Evolutionary conservation across 305 asterid species (phyloP).

Genomic region (Fraxinus baroniana): DNA sequence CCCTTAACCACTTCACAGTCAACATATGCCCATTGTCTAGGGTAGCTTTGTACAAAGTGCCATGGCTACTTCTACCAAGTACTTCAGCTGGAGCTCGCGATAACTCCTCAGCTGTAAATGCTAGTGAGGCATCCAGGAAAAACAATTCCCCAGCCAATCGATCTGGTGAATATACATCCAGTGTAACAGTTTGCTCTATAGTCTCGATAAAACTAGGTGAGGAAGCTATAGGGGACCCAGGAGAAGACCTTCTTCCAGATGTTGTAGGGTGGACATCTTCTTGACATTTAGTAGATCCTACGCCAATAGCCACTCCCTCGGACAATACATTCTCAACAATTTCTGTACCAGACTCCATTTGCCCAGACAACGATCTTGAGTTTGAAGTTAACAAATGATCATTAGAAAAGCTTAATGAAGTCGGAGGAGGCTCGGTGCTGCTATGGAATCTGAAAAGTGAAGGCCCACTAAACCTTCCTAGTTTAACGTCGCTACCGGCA

Average conservation of each 20-base stretch:
- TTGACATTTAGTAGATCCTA: conserved; percentile 23
- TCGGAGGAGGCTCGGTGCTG: conserved; percentile 55
- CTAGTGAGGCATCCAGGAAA: conserved; percentile 66
- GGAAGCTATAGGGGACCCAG: conserved; percentile 71
- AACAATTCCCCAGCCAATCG: conserved; percentile 82
- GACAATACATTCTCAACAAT: conserved; percentile 55
- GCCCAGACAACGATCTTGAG: conserved; percentile 66
- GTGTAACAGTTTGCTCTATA: conserved; percentile 53
- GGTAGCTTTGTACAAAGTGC: conserved; percentile 89
- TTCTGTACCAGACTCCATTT: conserved; percentile 55
- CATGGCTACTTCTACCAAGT: conserved; percentile 96
- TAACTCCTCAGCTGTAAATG: conserved; percentile 82
- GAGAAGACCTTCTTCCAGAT: conserved; percentile 72
- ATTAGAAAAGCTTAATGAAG: conserved; percentile 75
- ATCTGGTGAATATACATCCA: conserved; percentile 88
- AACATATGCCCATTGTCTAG: conserved; percentile 73
- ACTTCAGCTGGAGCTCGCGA: conserved; percentile 98
- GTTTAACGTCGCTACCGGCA: conserved; percentile 54
- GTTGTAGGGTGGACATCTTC: conserved; percentile 50
- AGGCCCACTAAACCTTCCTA: conserved; percentile 56
- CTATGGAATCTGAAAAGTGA: conserved; percentile 64
- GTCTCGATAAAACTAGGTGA: conserved; percentile 64
- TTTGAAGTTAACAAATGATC: conserved; percentile 79
- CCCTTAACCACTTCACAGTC: conserved; percentile 92
- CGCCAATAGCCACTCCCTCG: conserved; percentile 39